Conservation (phyloP, 2,329 filamentous ascomycete genomes). For the Aspergillus pseudotamarii region DNA sequence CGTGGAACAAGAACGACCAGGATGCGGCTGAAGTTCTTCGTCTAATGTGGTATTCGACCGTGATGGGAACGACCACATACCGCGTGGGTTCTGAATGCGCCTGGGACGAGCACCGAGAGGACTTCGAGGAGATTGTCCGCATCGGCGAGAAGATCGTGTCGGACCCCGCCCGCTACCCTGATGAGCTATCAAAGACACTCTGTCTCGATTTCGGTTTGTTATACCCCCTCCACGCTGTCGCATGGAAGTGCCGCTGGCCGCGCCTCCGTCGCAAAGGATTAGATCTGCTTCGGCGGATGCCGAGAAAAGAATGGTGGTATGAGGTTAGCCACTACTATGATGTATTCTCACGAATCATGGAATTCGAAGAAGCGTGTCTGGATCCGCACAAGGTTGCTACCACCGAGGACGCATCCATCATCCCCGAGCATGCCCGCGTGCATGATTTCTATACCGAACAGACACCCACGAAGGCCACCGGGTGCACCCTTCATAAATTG, state of each 20-base stretch:
- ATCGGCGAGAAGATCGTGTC: conserved; percentile 10
- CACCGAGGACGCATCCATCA: conserved; percentile 1
- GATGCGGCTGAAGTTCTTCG: conserved; percentile 15
- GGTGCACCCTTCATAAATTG: conserved; percentile 9
- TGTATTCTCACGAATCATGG: conserved; percentile 21
- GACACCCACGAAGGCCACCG: not conserved
- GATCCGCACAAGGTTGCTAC: not conserved
- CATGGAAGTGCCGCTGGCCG: conserved; percentile 28
- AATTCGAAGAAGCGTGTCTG: conserved; percentile 18
- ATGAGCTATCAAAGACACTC: conserved; percentile 14
- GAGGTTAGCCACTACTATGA: conserved; percentile 16
- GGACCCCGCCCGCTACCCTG: conserved; percentile 9
- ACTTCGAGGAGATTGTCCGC: conserved; percentile 15
- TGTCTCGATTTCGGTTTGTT: conserved; percentile 21
- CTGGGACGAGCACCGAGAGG: conserved; percentile 16
- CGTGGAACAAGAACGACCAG: conserved; percentile 12
- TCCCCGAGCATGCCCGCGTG: conserved; percentile 17
- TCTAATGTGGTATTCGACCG: conserved; percentile 13
- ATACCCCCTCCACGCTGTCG: conserved; percentile 23
- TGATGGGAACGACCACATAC: conserved; percentile 12
- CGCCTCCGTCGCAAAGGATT: conserved; percentile 20
- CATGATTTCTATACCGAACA: conserved; percentile 15
- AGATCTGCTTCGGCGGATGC: conserved; percentile 18
- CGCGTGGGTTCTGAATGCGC: conserved; percentile 13
- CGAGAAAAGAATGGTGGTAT: conserved; percentile 20